Evolutionary conservation across 1,284 basidiomycete genomes (phyloP).

Genomic region (Puccinia triticina): DNA sequence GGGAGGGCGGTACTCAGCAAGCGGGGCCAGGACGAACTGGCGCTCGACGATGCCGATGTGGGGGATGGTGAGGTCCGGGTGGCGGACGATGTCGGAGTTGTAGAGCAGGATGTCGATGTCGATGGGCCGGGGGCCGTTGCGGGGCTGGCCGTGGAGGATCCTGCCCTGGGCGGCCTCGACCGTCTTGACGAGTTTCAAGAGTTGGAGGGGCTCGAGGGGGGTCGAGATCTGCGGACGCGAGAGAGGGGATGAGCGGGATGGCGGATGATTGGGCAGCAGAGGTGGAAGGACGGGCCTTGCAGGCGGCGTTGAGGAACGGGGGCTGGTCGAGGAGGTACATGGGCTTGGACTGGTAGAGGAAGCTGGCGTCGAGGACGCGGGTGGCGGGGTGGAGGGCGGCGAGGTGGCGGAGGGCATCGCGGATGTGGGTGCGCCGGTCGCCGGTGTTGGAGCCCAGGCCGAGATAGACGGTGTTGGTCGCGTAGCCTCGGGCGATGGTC

Average conservation of each 20-base stretch:
- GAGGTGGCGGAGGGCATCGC: conserved; percentile 3
- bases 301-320: conserved; percentile 84
- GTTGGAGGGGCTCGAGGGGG: conserved; percentile 67
- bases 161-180: conserved; percentile 79
- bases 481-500: no score
- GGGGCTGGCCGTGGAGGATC: conserved; percentile 69
- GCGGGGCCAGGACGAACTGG: conserved; percentile 86
- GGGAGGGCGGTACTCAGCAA: conserved; percentile 66
- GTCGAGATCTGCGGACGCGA: conserved; percentile 87
- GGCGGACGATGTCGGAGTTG: conserved; percentile 69
- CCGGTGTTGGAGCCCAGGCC: conserved; percentile 41
- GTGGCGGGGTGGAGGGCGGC: conserved; percentile 57
- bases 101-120: conserved; percentile 90
- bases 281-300: conserved; percentile 68
- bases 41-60: conserved; percentile 80
- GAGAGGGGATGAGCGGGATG: background rate
- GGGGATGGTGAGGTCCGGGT: conserved; percentile 73
- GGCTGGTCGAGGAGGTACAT: conserved; percentile 96
- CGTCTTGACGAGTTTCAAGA: conserved; percentile 73
- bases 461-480: conserved; percentile 34
- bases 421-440: conserved; percentile 13
- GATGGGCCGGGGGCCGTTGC: conserved; percentile 84
- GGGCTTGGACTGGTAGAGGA: conserved; percentile 88
- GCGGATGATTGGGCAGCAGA: background rate
- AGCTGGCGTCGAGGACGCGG: conserved; percentile 75